Conservation (phyloP, 1,284 basidiomycete species). For the Ceratobasidium sp. region DNA sequence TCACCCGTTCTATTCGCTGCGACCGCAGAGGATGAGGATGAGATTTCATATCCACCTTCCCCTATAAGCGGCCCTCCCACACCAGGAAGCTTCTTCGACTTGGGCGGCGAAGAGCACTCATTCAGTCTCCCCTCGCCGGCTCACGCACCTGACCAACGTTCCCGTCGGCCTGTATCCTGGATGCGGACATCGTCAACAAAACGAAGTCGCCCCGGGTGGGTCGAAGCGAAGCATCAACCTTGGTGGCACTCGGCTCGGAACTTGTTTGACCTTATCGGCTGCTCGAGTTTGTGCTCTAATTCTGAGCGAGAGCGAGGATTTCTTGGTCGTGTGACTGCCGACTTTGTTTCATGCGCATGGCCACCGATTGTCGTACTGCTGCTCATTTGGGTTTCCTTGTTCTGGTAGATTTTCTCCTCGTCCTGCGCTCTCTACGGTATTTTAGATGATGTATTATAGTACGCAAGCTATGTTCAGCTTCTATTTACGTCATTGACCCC, state of each 20-base stretch:
- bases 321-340: slow-evolving; percentile 25
- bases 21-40: slow-evolving; percentile 20
- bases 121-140: slow-evolving; percentile 25
- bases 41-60: slow-evolving; percentile 29
- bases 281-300: slow-evolving; percentile 1
- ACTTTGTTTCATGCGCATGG: slow-evolving; percentile 38
- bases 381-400: slow-evolving; percentile 36
- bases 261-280: slow-evolving; percentile 7
- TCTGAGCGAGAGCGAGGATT: slow-evolving; percentile 16
- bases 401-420: slow-evolving; percentile 24
- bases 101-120: slow-evolving; percentile 30
- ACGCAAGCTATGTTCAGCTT: background rate
- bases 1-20: slow-evolving; percentile 15
- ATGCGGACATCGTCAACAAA: slow-evolving; percentile 12
- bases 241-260: slow-evolving; percentile 21
- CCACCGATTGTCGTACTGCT: slow-evolving; percentile 35
- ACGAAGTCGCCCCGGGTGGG: slow-evolving; percentile 22
- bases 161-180: background rate
- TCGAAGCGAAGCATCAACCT: slow-evolving; percentile 22
- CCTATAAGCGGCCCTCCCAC: slow-evolving; percentile 16
- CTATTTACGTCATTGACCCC: background rate
- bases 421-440: background rate
- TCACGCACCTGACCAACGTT: background rate
- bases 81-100: slow-evolving; percentile 33
- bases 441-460: background rate